Base-by-base conservation (phyloP, 2,329 filamentous ascomycete genomes). In the Epichloe coenophiala region DNA sequence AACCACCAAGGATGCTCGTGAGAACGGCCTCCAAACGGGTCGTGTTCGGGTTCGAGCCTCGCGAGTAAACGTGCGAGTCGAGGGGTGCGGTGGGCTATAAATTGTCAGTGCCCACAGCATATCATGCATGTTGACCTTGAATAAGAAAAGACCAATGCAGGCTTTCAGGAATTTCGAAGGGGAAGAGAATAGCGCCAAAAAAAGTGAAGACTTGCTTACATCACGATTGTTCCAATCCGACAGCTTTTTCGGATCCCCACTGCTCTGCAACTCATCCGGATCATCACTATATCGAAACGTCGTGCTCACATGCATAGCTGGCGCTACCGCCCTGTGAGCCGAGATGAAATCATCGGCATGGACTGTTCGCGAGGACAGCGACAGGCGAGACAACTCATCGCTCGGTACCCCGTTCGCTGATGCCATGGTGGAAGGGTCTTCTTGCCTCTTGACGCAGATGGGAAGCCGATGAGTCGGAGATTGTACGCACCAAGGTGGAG, bases 261-360 rank as follows among this genome's bases (percentile, higher is more conserved):
- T 45, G 23, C 63, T 53, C 63, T 54, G 68, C 44, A 95, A 76
- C 31, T 80, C 65, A 5, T 81, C 75, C 2, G 88, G 86, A 63
- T 95, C 76, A 49, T 73, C 68, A 31, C 75, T 72, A 66, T 96
- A 97, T 58, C 88, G 82, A 68, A 88, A 97, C 15, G 88, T 97
- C 12, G 91, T 96, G 54, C 88, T 89, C 56, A 94, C 81, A 65
- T 97, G 91, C 62, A 97, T 75, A 4, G 91, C 81, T 53, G 93
- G 91, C 12, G 91, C 89, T 50, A 97, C 84, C 63, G 93, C 88
- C 47, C 81, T 75, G 58, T 86, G 79, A 36, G 74, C 69, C 66
- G 88, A 87, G 60, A 93, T 76, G 59, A 73, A 74, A 69, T 94
- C 83, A 61, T 95, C 89, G 55, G 85, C 87, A 65, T 95, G 89